These are phyloP conservation scores for Suhomyces bokatorum DNA, from an alignment of 1,139 yeast genomes.

Conservation along the genomic window DNA sequence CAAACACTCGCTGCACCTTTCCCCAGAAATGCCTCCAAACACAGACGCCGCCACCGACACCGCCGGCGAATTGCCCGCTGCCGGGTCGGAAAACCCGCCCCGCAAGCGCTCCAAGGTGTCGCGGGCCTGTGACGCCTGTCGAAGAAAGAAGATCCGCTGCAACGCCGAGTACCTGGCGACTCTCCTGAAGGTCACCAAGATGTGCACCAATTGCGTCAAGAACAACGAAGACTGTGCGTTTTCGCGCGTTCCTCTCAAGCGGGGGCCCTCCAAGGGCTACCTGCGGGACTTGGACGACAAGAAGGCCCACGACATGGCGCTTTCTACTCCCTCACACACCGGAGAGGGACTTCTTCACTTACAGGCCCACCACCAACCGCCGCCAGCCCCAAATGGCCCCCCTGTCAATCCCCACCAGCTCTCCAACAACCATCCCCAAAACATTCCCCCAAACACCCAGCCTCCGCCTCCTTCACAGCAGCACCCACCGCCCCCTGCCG, in stretches of 20 bases:
- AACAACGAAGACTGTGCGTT: slow-evolving; percentile 59
- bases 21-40: neutral
- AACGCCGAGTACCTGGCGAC: slow-evolving; percentile 52
- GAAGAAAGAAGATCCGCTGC: slow-evolving; percentile 63
- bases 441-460: slow-evolving; percentile 1
- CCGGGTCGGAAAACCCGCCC: slow-evolving; percentile 25
- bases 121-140: slow-evolving; percentile 68
- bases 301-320: slow-evolving; percentile 4
- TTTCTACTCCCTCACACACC: neutral
- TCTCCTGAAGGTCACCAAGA: slow-evolving; percentile 45
- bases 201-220: slow-evolving; percentile 59
- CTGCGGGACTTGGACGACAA: slow-evolving; percentile 45
- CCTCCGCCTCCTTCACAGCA: slow-evolving; percentile 2
- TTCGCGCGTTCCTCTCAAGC: slow-evolving; percentile 66
- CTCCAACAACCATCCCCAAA: neutral
- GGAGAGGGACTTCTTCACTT: neutral
- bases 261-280: slow-evolving; percentile 79
- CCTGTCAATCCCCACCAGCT: neutral
- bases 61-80: neutral
- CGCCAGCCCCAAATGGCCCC: neutral
- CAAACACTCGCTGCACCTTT: neutral
- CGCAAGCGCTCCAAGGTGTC: slow-evolving; percentile 66
- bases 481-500: slow-evolving; percentile 4
- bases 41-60: neutral
- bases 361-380: neutral